Base-by-base conservation (phyloP, 441 rosid genomes). In the Jatropha podagrica region DNA sequence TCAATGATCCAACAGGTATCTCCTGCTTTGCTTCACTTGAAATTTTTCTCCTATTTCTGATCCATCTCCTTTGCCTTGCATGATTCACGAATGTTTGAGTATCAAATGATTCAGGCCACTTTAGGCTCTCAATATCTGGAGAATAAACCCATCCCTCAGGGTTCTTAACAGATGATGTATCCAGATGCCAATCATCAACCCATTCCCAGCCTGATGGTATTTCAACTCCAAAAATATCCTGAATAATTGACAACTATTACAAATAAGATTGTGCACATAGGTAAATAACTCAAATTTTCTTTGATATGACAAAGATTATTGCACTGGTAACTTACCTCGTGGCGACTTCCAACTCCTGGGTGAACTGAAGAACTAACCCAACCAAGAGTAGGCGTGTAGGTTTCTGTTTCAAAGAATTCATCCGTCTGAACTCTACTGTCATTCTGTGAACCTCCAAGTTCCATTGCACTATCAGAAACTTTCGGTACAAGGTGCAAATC, bases 61-160 rank as follows among this genome's bases (percentile, higher is more conserved):
- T 77, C 96, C 92, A 91, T 85, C 85, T 91, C 80, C 96, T 89
- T 82, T 87, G 91, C 86, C 96, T 88, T 26, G 82, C 91, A 76
- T 78, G 79, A 68, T 88, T 89, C 48, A 77, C 89, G 81, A 48
- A 80, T 71, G 79, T 82, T 41, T 68, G 63, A 63, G 87, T 76
- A 83, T 86, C 85, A 79, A 56, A 77, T 55, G 96, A 86, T 77
- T 86, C 80, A 0, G 93, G 92, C 91, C 96, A 91, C 70, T 84
- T 88, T 44, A 89, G 77, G 77, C 81, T 86, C 80, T 84, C 86
- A 81, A 83, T 62, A 84, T 89, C 85, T 7, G 91, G 86, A 81
- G 92, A 88, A 83, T 88, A 88, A 78, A 86, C 87, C 96, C 96
- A 91, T 71, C 96, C 91, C 80, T 82, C 93, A 79, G 88, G 76